Conservation (phyloP, 257 asterid species). For the Solanum verrucosum region DNA sequence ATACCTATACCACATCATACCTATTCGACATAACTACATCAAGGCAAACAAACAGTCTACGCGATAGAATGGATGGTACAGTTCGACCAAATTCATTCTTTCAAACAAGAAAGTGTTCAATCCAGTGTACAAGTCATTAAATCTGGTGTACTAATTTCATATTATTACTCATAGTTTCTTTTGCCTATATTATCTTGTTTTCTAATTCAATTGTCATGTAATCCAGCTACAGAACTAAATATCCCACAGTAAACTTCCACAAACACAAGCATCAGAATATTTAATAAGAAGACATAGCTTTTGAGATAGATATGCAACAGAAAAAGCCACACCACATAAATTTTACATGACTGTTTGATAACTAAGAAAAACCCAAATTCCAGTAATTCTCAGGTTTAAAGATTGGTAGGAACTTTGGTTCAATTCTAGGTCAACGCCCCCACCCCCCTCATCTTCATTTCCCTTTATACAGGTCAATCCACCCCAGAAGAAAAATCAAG, state of each 20-base stretch:
- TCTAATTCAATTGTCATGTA: background rate
- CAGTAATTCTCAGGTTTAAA: background rate
- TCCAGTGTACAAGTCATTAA: background rate
- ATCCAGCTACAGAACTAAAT: background rate
- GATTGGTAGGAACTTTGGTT: background rate
- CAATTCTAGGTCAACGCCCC: background rate
- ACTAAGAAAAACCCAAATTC: background rate
- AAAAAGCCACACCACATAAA: background rate
- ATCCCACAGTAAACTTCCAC: background rate
- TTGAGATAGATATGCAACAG: background rate
- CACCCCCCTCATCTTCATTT: background rate
- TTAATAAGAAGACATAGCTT: background rate
- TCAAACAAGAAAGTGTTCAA: background rate
- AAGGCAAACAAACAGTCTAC: background rate
- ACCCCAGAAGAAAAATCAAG: background rate
- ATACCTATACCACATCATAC: background rate
- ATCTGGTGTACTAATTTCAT: background rate
- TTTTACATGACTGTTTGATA: background rate
- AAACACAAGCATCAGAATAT: background rate
- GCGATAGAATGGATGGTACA: background rate
- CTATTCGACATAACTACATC: background rate
- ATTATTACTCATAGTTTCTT: background rate
- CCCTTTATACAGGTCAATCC: background rate
- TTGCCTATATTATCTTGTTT: background rate
- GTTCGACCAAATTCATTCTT: background rate